Evolutionary conservation across 2,329 filamentous ascomycete genomes (phyloP), one percentile per base, ranked within the genome.

Genomic region (Colletotrichum falcatum): DNA sequence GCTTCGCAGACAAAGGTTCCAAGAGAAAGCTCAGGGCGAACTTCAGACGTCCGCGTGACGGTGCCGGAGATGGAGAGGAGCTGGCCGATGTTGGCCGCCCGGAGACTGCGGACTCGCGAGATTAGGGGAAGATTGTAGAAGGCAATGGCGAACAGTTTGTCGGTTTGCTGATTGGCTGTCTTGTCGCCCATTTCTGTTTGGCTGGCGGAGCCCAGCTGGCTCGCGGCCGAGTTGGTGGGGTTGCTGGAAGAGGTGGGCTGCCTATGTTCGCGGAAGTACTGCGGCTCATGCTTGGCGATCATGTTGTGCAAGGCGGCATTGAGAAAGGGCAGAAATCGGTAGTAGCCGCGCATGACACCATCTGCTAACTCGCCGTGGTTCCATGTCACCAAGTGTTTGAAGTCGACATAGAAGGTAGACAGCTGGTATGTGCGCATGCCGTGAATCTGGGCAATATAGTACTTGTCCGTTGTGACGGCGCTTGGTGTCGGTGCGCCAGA

Each of bases 1-100:
- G 88, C 89, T 79, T 98, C 93, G 81, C 96, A 99, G 66, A 91
- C 90, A 77, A 99, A 99, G 0, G 96, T 98, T 7, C 93, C 96
- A 28, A 97, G 86, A 3, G 94, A 97, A 71, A 99, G 83, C 81
- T 99, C 96, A 0, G 96, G 96, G 42, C 96, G 90, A 30, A 99
- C 96, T 85, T 99, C 96, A 12, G 96, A 99, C 7, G 96, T 99
- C 79, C 96, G 89, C 1, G 96, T 99, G 35, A 97, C 95, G 0
- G 96, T 99, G 58, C 96, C 96, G 9, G 96, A 99, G 75, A 99
- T 97, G 14, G 96, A 98, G 7, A 97, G 89, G 53, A 99, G 88
- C 78, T 95, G 94, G 64, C 96, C 96, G 76, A 99, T 97, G 75
- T 97, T 95, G 72, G 90, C 88, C 33, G 96, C 97, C 39, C 96